Conservation (phyloP, 257 asterid genomes). For the Solanum chaucha region DNA sequence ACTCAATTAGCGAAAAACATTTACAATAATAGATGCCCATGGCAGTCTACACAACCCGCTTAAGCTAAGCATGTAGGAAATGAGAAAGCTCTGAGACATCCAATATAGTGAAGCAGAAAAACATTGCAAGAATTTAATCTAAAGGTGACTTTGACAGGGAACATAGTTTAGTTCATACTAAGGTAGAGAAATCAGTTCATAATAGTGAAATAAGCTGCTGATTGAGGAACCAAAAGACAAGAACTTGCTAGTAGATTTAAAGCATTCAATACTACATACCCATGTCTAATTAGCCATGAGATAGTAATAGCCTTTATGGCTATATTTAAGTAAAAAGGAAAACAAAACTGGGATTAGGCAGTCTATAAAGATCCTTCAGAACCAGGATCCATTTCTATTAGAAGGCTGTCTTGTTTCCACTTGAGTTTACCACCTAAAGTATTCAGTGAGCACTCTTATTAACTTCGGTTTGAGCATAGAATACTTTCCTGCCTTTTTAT, state of each 20-base stretch:
- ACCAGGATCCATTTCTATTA: background rate
- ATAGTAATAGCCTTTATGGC: background rate
- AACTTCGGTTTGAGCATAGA: background rate
- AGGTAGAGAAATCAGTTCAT: background rate
- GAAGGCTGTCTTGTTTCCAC: background rate
- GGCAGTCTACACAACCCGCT: background rate
- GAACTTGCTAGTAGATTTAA: background rate
- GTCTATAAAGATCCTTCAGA: background rate
- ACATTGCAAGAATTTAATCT: background rate
- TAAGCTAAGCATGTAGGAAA: background rate
- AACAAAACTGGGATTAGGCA: background rate
- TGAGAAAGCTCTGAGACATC: background rate
- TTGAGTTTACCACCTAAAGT: background rate
- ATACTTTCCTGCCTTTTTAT: background rate
- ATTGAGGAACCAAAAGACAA: background rate
- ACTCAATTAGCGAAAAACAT: conserved; percentile 30
- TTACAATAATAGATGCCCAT: conserved; percentile 9
- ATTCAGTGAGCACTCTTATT: background rate
- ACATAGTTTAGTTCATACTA: background rate
- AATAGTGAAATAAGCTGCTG: background rate
- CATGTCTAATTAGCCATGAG: background rate
- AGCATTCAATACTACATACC: background rate
- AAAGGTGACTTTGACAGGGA: background rate
- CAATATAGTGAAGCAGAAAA: background rate
- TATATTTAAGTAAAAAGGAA: background rate